A percentile compares a stretch with the other conserved stretches of the same genome.
These are phyloP conservation scores for Peronosclerospora sorghi DNA, from an alignment of 352 stramenopile genomes.

Conservation along the genomic window DNA sequence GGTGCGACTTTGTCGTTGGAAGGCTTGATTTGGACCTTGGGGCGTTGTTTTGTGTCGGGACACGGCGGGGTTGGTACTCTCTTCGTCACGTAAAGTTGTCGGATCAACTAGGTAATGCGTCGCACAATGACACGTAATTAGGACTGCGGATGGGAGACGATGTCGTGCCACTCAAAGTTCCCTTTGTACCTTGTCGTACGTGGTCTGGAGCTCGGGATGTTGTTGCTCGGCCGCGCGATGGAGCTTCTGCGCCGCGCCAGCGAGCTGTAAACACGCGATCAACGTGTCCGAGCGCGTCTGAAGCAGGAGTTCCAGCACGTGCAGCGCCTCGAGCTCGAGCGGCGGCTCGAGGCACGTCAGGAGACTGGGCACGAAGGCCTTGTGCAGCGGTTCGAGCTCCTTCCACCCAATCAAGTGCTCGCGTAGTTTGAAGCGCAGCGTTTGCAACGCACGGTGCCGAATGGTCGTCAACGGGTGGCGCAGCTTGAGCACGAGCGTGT, in stretches of 20 bases:
- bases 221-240: slow-evolving; percentile 24
- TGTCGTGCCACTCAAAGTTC: too few relatives aligned
- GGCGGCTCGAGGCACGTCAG: slow-evolving; percentile 26
- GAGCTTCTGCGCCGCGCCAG: slow-evolving; percentile 23
- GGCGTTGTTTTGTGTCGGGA: background rate
- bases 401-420: slow-evolving; percentile 32
- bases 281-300: slow-evolving; percentile 16
- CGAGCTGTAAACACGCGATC: slow-evolving; percentile 24
- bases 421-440: slow-evolving; percentile 56
- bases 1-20: background rate
- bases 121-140: slow-evolving; percentile 5
- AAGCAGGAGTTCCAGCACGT: slow-evolving; percentile 39
- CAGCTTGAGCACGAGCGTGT: slow-evolving; percentile 45
- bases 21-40: background rate
- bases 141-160: too few relatives aligned
- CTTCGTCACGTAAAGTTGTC: slow-evolving; percentile 29
- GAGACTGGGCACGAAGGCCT: slow-evolving; percentile 22
- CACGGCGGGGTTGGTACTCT: background rate
- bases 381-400: slow-evolving; percentile 23
- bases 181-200: slow-evolving; percentile 33
- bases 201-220: slow-evolving; percentile 25
- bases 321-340: slow-evolving; percentile 39
- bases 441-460: slow-evolving; percentile 40
- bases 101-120: slow-evolving; percentile 21
- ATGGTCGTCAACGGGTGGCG: slow-evolving; percentile 50